Conservation (phyloP, 768 basidiomycete species). For the Exidia glandulosa region DNA sequence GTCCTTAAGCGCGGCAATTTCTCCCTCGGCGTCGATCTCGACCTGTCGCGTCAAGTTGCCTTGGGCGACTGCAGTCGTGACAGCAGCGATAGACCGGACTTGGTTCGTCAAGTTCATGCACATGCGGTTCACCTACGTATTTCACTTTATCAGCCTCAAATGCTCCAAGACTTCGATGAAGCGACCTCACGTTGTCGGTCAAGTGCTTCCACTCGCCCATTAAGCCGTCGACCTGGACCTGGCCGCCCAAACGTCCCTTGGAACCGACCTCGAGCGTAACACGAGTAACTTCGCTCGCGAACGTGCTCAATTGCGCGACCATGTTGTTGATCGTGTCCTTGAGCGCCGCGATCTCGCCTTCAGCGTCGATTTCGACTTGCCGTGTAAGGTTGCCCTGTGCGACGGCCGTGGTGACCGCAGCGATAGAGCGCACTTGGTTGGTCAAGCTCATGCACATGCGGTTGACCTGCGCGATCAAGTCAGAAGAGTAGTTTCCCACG, state of each 20-base stretch:
- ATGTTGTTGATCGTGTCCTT: conserved; percentile 25
- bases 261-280: conserved; percentile 31
- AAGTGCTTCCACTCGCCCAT: conserved; percentile 27
- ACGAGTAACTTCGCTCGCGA: conserved; percentile 20
- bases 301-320: conserved; percentile 26
- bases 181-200: conserved; percentile 46
- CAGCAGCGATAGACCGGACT: conserved; percentile 33
- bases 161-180: conserved; percentile 1
- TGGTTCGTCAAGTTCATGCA: conserved; percentile 12
- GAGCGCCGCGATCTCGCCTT: conserved; percentile 30
- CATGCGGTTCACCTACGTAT: conserved; percentile 60
- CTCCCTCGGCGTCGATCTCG: conserved; percentile 27
- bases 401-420: conserved; percentile 79
- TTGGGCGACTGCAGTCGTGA: conserved; percentile 17
- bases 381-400: conserved; percentile 85
- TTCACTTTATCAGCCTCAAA: too few relatives aligned
- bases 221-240: conserved; percentile 28
- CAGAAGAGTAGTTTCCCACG: not conserved
- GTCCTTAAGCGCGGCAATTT: conserved; percentile 25
- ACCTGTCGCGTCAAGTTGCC: conserved; percentile 28
- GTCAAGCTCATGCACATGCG: conserved; percentile 74
- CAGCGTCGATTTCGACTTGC: conserved; percentile 73
- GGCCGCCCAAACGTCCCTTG: conserved; percentile 29
- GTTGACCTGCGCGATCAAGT: conserved; percentile 38
- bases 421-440: conserved; percentile 74